Evolutionary conservation across 2,329 filamentous ascomycete species (phyloP).

Genomic region (Fusarium irregulare): DNA sequence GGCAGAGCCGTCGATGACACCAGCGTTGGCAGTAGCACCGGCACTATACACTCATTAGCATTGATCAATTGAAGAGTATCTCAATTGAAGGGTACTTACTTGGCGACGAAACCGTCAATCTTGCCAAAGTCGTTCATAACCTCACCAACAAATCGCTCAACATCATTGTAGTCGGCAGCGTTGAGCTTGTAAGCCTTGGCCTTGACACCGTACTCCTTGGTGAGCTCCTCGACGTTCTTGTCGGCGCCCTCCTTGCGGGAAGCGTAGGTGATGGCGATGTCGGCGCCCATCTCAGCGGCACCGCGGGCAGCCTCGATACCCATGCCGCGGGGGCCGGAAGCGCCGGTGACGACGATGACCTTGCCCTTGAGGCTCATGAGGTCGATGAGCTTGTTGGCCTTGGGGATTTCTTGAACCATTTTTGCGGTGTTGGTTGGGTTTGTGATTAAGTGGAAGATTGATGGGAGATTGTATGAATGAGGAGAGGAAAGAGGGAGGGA

Average conservation of each 20-base stretch:
- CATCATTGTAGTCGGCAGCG: constrained; percentile 62
- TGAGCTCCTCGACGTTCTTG: constrained; percentile 73
- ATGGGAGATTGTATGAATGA: constrained; percentile 7
- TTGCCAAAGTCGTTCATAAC: constrained; percentile 79
- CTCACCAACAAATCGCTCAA: constrained; percentile 67
- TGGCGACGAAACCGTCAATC: constrained; percentile 80
- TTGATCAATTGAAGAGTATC: neutral
- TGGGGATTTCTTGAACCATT: constrained; percentile 69
- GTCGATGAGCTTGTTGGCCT: constrained; percentile 68
- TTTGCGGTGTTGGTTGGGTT: neutral
- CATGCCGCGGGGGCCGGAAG: constrained; percentile 76
- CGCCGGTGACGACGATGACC: constrained; percentile 77
- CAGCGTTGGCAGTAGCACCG: constrained; percentile 74
- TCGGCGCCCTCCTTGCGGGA: constrained; percentile 75
- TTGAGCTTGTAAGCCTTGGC: constrained; percentile 71
- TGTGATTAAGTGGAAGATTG: neutral
- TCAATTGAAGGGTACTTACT: constrained; percentile 59
- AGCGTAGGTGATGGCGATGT: constrained; percentile 78
- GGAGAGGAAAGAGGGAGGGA: neutral
- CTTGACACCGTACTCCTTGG: constrained; percentile 74
- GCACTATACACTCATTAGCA: constrained; percentile 53
- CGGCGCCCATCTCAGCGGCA: constrained; percentile 76
- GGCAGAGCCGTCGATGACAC: constrained; percentile 74
- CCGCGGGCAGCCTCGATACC: constrained; percentile 76
- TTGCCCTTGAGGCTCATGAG: constrained; percentile 80